Evolutionary conservation across 2,329 filamentous ascomycete genomes (phyloP), one percentile per base, ranked within the genome.

Genomic region (Tetracladium maxilliforme): DNA sequence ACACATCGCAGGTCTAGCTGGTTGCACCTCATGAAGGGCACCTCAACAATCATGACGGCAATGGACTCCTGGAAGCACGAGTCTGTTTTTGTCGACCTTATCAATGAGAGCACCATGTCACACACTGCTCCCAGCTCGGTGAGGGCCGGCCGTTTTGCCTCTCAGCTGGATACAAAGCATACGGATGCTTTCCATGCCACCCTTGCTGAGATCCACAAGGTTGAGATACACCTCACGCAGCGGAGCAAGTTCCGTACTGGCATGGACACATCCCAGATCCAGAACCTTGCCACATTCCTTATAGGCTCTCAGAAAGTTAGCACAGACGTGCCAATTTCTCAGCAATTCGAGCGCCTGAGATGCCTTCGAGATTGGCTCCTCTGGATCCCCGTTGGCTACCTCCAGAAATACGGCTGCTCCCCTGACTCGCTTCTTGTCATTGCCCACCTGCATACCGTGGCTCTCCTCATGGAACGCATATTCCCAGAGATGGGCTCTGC

Each of bases 41-140:
- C 86, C 32, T 83, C 80, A 28, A 86, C 81, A 28, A n/a, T 95
- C 26, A 78, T 94, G 37, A 74, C 83, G 41, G 78, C 81, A 21
- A 95, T 95, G 84, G 79, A 86, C 35, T 65, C 71, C 9, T 92
- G 82, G 84, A 83, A 83, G 49, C 74, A 92, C 40, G 78, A 92
- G 46, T 94, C 86, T 17, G 70, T 84, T 35, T 87, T 90, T 41
- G 69, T 71, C 34, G 76, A 84, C 38, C 82, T 83, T 52, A 82
- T 92, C 38, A 70, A 70, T 35, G 77, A 86, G 48, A 79, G 78
- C 53, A 76, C 71, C 58, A 77, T 73, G 13, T 76, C 79, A 39
- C 68, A 72, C 30, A 73, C 69, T 26, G 70, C 71, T 19, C 72
- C 71, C 6, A 61, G 59, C 32, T 79, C 68, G 34, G 61, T 54